phyloP scores from a whole-genome alignment of 768 basidiomycete genomes.

The Panus rudis region DNA sequence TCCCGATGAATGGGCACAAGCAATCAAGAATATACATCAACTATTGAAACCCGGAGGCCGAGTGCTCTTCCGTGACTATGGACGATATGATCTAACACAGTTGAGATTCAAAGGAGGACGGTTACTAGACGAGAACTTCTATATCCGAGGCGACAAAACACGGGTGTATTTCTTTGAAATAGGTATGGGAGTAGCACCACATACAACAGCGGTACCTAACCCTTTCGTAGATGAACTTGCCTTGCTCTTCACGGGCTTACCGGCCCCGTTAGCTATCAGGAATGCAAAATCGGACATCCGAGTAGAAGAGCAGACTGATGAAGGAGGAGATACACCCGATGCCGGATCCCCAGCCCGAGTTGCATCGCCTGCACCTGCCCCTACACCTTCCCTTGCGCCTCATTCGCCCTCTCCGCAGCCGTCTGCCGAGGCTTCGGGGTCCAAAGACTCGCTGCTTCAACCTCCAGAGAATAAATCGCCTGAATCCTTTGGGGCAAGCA shows the following conservation, averaged over 20 bases:
- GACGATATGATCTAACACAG: conserved; percentile 91
- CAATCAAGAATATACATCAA: conserved; percentile 72
- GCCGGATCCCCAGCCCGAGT: not conserved
- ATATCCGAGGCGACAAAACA: conserved; percentile 95
- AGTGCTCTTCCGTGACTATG: conserved; percentile 88
- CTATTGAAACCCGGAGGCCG: conserved; percentile 88
- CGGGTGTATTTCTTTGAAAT: conserved; percentile 95
- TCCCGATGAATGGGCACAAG: conserved; percentile 84
- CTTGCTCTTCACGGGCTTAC: conserved; percentile 66
- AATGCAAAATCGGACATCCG: conserved; percentile 26
- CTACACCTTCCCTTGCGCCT: not conserved
- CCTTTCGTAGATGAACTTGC: conserved; percentile 61
- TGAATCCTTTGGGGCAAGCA: too few species aligned
- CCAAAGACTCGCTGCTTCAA: conserved; percentile 2
- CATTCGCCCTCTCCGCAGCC: conserved; percentile 6
- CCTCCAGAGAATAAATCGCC: conserved; percentile 3
- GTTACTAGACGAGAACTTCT: conserved; percentile 89
- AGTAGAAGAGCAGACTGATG: conserved; percentile 28
- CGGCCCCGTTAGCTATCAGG: conserved; percentile 25
- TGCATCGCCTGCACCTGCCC: not conserved
- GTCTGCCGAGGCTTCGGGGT: not conserved
- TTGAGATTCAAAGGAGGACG: conserved; percentile 85
- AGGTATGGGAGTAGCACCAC: conserved; percentile 37
- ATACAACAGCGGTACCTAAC: not conserved
- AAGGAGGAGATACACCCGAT: conserved; percentile 14